Evolutionary conservation across 176 grass and related monocot genomes (phyloP), one percentile per base, ranked within the genome.

Genomic region (Panicum miliaceum): DNA sequence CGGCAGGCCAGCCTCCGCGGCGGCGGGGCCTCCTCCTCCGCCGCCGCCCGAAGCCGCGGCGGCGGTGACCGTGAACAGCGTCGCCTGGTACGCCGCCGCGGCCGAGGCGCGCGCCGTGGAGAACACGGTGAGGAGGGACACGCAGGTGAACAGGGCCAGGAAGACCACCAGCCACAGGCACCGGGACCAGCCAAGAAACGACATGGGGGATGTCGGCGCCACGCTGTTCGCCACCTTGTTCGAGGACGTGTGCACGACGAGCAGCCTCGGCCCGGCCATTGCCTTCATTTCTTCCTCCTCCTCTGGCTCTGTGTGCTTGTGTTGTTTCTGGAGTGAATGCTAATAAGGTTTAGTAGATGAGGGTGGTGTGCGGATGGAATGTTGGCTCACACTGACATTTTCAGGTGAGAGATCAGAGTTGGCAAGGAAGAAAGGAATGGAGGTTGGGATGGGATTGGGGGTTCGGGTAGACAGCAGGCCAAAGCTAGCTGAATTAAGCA

Each of bases 111-210:
- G 81, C 62, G 90, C 68, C 12, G 88, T 82, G 79, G 88, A 94
- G 64, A 92, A 62, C 20, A 97, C 71, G 42, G 95, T 91, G 59
- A 90, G 86, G 70, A 97, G 90, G 84, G 95, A 91, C 51, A 64
- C 88, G 86, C 86, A 83, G 83, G 86, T 88, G 88, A 97, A 79
- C 20, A 91, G 51, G 34, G 90, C 90, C 22, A 94, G 81, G 54
- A 94, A 71, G 9, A 80, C 84, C 78, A 94, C 78, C 38, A 94
- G 58, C 68, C 90, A 92, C 13, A 92, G 27, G 50, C 84, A 81
- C 57, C 88, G 86, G 3, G 89, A 48, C 11, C 81, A 81, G 69
- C 78, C 87, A 4, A 64, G 60, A 14, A 93, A 71, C 48, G 82
- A n/a, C 47, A 32, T 8, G 50, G 88, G 63, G 13, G 87, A 16